Conservation (phyloP, 108 stramenopile species). For the Skeletonema grethae region DNA sequence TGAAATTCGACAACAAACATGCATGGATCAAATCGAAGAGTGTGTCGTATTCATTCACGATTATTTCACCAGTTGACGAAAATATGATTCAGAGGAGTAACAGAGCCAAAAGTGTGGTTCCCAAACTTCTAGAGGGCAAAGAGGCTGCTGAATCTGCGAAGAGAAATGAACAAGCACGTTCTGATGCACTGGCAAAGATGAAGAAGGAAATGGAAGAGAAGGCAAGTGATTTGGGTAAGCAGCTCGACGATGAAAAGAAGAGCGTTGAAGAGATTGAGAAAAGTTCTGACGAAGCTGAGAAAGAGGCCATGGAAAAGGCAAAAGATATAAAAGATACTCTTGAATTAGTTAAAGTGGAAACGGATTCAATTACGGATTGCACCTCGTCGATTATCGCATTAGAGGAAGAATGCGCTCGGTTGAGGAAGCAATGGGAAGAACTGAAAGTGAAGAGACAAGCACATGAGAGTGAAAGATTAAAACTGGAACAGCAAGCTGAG, state of each 20-base stretch:
- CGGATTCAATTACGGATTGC: constrained; percentile 21
- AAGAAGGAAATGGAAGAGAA: constrained; percentile 33
- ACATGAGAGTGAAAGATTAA: constrained; percentile 18
- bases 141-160: constrained; percentile 2
- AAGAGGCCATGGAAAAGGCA: constrained; percentile 24
- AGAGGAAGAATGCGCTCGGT: constrained; percentile 38
- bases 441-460: constrained; percentile 34
- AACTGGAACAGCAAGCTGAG: constrained; percentile 26
- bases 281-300: constrained; percentile 28
- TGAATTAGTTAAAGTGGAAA: constrained; percentile 27
- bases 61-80: constrained; percentile 27
- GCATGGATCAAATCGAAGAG: constrained; percentile 41
- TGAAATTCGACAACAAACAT: constrained; percentile 39
- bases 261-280: constrained; percentile 14
- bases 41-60: constrained; percentile 34
- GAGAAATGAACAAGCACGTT: constrained; percentile 13
- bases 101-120: constrained; percentile 30
- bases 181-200: constrained; percentile 24
- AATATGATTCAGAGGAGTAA: constrained; percentile 38
- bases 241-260: constrained; percentile 18
- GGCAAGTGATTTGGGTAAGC: constrained; percentile 13
- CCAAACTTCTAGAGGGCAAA: constrained; percentile 28
- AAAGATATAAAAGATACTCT: constrained; percentile 29
- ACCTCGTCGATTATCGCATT: constrained; percentile 20
- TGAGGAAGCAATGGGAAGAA: constrained; percentile 40